Conservation (phyloP, 176 grass and related monocot species). For the Zizania latifolia region DNA sequence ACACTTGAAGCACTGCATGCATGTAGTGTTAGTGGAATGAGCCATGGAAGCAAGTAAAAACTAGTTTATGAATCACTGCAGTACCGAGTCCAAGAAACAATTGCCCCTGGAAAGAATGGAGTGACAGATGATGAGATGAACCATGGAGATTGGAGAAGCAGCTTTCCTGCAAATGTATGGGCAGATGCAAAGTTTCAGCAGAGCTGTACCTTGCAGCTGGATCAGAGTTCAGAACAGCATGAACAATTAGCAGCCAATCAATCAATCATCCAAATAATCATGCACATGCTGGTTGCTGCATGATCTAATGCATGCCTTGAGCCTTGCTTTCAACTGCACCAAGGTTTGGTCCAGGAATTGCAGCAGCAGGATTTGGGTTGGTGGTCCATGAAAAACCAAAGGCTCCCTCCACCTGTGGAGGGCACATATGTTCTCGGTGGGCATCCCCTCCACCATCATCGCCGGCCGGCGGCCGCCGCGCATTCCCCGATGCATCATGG, state of each 20-base stretch:
- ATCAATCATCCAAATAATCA: conserved; percentile 48
- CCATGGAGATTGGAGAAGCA: neutral
- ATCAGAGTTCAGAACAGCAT: conserved; percentile 23
- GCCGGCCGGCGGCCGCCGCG: neutral
- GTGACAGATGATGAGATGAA: conserved; percentile 2
- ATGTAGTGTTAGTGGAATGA: neutral
- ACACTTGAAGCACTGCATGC: no score
- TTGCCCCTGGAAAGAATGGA: neutral
- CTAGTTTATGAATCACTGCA: neutral
- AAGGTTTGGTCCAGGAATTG: conserved; percentile 24
- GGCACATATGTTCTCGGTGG: conserved; percentile 37
- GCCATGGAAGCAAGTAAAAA: neutral
- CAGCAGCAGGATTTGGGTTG: conserved; percentile 25
- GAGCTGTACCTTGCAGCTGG: conserved; percentile 9
- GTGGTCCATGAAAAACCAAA: conserved; percentile 34
- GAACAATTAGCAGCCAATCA: conserved; percentile 2
- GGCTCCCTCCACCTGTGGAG: conserved; percentile 19
- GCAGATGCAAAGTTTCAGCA: conserved; percentile 18
- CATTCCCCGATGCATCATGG: conserved; percentile 39
- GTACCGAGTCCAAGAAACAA: neutral
- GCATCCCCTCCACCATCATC: conserved; percentile 29
- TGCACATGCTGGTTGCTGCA: neutral
- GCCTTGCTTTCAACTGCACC: no score
- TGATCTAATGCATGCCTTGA: no score
- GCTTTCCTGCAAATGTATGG: neutral